Evolutionary conservation across 805 yeast species (phyloP), one percentile per base, ranked within the genome.

Genomic region (Sugiyamaella valdiviana): DNA sequence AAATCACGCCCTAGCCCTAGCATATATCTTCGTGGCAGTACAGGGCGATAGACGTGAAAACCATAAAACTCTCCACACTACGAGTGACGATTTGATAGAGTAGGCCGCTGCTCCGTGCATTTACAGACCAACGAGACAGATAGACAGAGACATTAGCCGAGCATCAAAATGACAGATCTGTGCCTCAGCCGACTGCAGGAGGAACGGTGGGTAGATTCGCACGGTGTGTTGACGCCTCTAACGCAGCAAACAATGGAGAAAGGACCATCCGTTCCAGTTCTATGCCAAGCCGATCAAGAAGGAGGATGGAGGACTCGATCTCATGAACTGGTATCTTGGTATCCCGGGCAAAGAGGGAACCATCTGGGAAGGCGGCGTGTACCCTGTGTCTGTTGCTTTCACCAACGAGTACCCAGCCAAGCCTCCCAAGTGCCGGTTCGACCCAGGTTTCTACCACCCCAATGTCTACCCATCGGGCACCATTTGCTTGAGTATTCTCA

Each of bases 381-480:
- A 80, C 63, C 96, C 96, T 12, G 71, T 93, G 36, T 79, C 89
- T 2, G 80, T 93, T 35, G 67, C 73, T 6, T 93, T 93, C 66
- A 88, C 96, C 0, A 40, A 81, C 46, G 98, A 91, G 52, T 93
- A 88, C 63, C 99, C 99, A 2, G 84, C 96, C 6, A 91, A 91
- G 65, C 99, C 99, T 0, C 98, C 98, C 38, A 89, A 88, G 61
- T 89, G 95, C 50, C 80, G 78, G 68, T 89, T 93, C 57, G 95
- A 96, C 2, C 78, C 82, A 2, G 86, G 85, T 0, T 93, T 93
- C 60, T 93, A 89, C 69, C 99, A 93, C 67, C 99, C 99, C 10
- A 93, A 93, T 61, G 91, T 93, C 7, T 93, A 93, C 60, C 99
- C 99, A 1, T 85, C 95, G 48, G 99, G 99, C 1, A 93, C 98